These are phyloP conservation scores for Boeremia lycopersici DNA, from an alignment of 2,329 filamentous ascomycete species.

Conservation along the genomic window DNA sequence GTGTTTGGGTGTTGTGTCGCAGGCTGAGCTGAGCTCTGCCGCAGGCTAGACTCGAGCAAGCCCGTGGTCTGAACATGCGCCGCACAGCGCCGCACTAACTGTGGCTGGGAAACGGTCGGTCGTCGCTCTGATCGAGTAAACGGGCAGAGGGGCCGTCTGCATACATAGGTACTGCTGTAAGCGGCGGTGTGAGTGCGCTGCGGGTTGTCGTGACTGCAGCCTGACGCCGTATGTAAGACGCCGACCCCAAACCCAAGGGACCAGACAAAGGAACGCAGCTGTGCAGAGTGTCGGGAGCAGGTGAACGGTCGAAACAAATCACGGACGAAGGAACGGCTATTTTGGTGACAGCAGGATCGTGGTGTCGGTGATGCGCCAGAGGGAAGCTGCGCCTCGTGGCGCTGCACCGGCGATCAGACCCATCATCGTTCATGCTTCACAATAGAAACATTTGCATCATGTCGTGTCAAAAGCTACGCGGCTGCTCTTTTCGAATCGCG, in stretches of 20 bases:
- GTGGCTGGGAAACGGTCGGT: constrained; percentile 4
- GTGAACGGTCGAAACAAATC: too few species aligned
- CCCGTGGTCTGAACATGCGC: constrained; percentile 1
- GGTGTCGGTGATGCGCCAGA: too few species aligned
- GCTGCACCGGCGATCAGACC: too few species aligned
- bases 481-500: too few species aligned
- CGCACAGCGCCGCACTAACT: constrained; percentile 5
- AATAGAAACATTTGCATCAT: too few species aligned
- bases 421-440: too few species aligned
- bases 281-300: too few species aligned
- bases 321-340: too few species aligned
- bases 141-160: neutral
- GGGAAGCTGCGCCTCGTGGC: too few species aligned
- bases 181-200: neutral
- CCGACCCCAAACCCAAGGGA: neutral
- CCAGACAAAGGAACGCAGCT: neutral
- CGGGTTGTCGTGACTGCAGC: neutral
- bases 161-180: neutral
- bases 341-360: too few species aligned
- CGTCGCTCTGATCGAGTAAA: neutral
- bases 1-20: neutral
- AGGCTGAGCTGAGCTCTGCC: constrained; percentile 11
- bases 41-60: constrained; percentile 5
- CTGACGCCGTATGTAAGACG: neutral
- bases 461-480: too few species aligned